Evolutionary conservation across 139 green algal genomes (phyloP), one percentile per base, ranked within the genome.

Genomic region (Axilococcus clingmanii): DNA sequence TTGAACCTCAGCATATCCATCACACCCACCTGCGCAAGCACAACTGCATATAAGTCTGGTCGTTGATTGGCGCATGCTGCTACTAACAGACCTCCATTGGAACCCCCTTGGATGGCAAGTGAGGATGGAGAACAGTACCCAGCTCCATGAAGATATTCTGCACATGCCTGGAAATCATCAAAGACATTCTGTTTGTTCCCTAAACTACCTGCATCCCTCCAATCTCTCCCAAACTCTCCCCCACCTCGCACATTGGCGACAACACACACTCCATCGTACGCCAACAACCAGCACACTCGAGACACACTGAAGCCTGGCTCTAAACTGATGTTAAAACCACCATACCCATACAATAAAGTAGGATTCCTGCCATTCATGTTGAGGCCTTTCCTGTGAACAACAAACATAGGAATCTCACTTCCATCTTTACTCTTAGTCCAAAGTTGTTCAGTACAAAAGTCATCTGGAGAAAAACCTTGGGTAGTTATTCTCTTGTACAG

Each of bases 1-100:
- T 94, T 80, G 73, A 94, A 97, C n/a, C 88, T 72, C 28, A 95
- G 75, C 84, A 95, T 93, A 80, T 97, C 88, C 71, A 88, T 77
- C 16, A 93, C 85, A 3, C 85, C 85, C 6, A 96, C 86, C 69
- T 87, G 69, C 3, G 65, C 84, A 16, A 95, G 59, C 16, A 80
- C 80, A 28, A 66, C 80, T 1, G 63, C 80, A 68, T 77, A 96
- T 17, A 96, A 77, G 65, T 97, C 88, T 5, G 84, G 85, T 16
- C 91, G 66, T 68, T 97, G 89, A 66, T 95, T 95, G 53, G 76
- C 72, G 51, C 80, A 93, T 2, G 89, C 89, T 1, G 81, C 85
- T 27, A 96, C 89, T 55, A 97, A 75, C 57, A 95, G 68, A 15
- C 87, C 87, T 24, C 87, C 87, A 57, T 96, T 95, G 41, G 67